Evolutionary conservation across 1,284 basidiomycete genomes (phyloP).

Genomic region (Phenoliferia sp.): DNA sequence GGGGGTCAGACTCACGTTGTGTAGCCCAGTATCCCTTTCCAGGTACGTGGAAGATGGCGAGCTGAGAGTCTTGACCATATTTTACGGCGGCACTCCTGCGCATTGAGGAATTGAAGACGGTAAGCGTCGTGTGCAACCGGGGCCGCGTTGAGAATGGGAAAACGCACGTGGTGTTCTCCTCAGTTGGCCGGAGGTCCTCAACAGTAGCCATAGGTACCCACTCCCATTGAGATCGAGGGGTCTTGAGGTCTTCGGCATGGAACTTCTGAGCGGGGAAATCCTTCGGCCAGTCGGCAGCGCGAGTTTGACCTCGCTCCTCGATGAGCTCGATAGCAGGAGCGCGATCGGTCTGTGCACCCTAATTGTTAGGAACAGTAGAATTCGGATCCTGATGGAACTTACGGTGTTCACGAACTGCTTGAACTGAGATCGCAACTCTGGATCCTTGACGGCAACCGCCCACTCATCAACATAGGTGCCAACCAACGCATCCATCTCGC

Average conservation of each 20-base stretch:
- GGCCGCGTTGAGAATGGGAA: too few species aligned
- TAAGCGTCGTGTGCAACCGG: neutral
- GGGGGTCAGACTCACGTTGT: slow-evolving; percentile 51
- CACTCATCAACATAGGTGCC: slow-evolving; percentile 66
- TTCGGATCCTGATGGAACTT: slow-evolving; percentile 4
- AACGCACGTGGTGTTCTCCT: slow-evolving; percentile 36
- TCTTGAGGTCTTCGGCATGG: slow-evolving; percentile 28
- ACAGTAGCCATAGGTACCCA: slow-evolving; percentile 56
- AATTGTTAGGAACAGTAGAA: neutral
- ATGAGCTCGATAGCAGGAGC: slow-evolving; percentile 55
- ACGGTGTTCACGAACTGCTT: slow-evolving; percentile 65
- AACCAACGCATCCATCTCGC: slow-evolving; percentile 63
- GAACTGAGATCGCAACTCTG: slow-evolving; percentile 55
- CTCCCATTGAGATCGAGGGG: slow-evolving; percentile 55
- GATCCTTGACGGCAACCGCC: slow-evolving; percentile 60
- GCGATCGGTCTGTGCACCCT: slow-evolving; percentile 47
- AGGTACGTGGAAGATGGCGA: slow-evolving; percentile 62
- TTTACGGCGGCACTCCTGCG: slow-evolving; percentile 52
- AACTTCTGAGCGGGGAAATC: slow-evolving; percentile 39
- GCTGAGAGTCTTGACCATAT: slow-evolving; percentile 61
- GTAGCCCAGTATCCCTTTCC: slow-evolving; percentile 59
- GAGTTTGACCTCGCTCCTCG: slow-evolving; percentile 58
- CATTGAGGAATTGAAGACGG: neutral
- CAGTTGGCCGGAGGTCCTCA: slow-evolving; percentile 53
- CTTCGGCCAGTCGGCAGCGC: slow-evolving; percentile 68